A percentile compares a stretch with the other conserved stretches of the same genome.
phyloP scores from a whole-genome alignment of 169 alveolate genomes.

The Babesia divergens region DNA sequence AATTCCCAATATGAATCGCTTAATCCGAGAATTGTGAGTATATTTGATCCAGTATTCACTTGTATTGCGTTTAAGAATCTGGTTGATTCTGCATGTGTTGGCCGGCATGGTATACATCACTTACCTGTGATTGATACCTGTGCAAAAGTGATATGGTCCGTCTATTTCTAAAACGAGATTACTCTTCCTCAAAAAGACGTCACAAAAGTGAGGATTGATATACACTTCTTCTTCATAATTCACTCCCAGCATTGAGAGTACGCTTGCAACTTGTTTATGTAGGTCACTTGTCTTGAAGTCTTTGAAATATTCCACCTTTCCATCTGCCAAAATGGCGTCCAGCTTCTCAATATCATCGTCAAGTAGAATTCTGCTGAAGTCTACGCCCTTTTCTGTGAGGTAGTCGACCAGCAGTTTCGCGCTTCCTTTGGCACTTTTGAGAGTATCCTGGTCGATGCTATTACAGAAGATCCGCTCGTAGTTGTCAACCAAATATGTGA shows the following conservation, averaged over 20 bases:
- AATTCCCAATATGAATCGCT: conserved; percentile 17
- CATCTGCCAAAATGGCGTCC: not conserved
- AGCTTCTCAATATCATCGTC: not conserved
- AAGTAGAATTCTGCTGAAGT: not conserved
- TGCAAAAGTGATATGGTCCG: conserved; percentile 59
- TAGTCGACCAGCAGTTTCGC: conserved; percentile 4
- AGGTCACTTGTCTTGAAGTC: conserved; percentile 49
- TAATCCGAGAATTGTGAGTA: conserved; percentile 34
- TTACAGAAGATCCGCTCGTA: not conserved
- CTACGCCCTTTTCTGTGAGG: not conserved
- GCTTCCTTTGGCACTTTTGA: not conserved
- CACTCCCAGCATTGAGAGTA: conserved; percentile 8
- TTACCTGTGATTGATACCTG: conserved; percentile 33
- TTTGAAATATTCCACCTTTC: conserved; percentile 2
- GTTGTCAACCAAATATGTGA: conserved; percentile 6
- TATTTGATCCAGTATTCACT: not conserved
- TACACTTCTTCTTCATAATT: conserved; percentile 29
- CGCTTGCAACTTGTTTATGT: conserved; percentile 49
- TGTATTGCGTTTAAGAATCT: not conserved
- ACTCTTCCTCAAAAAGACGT: not conserved
- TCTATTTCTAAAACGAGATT: conserved; percentile 37
- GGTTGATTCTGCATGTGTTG: conserved; percentile 18
- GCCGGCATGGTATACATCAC: not conserved
- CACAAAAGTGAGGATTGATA: conserved; percentile 41
- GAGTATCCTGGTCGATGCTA: not conserved